phyloP scores from a whole-genome alignment of 305 asterid species.

The Fraxinus greggii region DNA sequence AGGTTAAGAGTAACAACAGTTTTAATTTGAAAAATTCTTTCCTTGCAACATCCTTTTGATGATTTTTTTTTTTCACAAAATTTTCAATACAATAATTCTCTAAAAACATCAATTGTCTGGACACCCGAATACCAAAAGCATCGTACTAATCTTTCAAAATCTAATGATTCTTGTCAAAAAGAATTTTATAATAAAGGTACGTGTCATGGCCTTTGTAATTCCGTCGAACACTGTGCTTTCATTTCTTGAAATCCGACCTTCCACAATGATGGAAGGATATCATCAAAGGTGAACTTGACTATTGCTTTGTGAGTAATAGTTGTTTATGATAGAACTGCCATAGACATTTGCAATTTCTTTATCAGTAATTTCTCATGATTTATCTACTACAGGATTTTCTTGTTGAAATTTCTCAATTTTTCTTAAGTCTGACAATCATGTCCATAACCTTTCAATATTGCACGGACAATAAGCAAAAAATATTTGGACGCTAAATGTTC shows the following conservation, averaged over 20 bases:
- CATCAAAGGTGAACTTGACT: not conserved
- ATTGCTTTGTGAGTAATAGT: not conserved
- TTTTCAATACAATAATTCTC: not conserved
- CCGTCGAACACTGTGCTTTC: too few relatives aligned
- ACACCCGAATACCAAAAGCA: not conserved
- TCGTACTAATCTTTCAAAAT: not conserved
- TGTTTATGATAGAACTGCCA: not conserved
- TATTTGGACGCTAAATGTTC: too few relatives aligned
- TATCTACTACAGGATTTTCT: not conserved
- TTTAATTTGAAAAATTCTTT: not conserved
- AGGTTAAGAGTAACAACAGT: not conserved
- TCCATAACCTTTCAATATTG: not conserved
- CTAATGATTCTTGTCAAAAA: not conserved
- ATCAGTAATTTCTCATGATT: not conserved
- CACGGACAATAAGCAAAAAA: not conserved
- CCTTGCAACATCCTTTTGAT: not conserved
- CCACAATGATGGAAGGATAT: too few relatives aligned
- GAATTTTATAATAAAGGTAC: not conserved
- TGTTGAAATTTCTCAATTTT: not conserved
- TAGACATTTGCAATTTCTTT: too few relatives aligned
- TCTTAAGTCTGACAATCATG: not conserved
- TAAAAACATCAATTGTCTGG: too few relatives aligned
- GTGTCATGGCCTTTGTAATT: too few relatives aligned
- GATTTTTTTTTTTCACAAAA: not conserved
- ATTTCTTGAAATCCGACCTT: not conserved